Evolutionary conservation across 1,284 basidiomycete genomes (phyloP), one percentile per base, ranked within the genome.

Genomic region (Ganoderma sinense): DNA sequence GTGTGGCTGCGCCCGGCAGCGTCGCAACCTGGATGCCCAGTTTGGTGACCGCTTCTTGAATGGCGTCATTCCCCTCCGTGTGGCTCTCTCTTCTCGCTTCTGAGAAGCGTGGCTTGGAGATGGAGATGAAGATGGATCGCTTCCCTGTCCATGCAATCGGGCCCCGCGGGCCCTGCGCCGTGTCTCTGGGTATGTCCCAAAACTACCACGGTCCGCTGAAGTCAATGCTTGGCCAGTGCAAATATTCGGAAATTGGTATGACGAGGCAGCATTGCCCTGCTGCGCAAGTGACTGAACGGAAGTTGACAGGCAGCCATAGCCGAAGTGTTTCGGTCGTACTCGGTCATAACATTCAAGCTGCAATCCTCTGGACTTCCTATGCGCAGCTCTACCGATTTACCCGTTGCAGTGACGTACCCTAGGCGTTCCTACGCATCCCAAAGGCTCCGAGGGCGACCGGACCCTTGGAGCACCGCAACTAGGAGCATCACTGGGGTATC

Each of bases 1-100:
- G 39, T 41, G 59, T 23, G 39, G 26, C 23, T 26, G 39, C 39
- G 11, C 26, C 23, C 39, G 39, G 26, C 23, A 16, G 39, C 39
- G 11, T 40, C 23, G 14, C 59, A 6, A 41, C 36, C 13, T 26
- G 2, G 6, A 39, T 23, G 14, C 13, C 33, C 16, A 0, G 2
- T 39, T 14, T 39, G 16, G 39, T 39, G 39, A 58, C 36, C 16
- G 39, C 39, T 41, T 29, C 39, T 40, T 36, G 23, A 43, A 41
- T 61, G 59, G 36, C 59, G 59, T 61, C 59, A 61, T 61, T 40
- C 59, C 59, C 39, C 59, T 61, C 59, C 59, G 59, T 39, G 39
- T 26, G 59, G 59, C 59, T 41, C 41, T 61, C 39, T 36, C 23
- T 40, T 40, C 26, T 41, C 36, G 59, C 59, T 61, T 41, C 39